Evolutionary conservation across 345 rosid genomes (phyloP).

Genomic region (Eucalyptus sp.): DNA sequence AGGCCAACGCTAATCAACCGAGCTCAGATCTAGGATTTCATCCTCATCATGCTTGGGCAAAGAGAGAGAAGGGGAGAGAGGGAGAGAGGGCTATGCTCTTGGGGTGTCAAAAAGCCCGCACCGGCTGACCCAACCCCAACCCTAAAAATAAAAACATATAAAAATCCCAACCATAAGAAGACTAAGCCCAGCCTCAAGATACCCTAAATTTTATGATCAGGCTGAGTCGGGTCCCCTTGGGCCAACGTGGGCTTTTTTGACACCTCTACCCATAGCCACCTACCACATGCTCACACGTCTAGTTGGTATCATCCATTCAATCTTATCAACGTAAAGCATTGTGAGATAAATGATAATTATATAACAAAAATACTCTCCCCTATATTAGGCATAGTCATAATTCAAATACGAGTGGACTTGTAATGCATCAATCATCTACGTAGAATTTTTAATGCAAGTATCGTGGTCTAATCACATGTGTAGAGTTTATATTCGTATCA

Average conservation of each 20-base stretch:
- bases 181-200: too few relatives aligned
- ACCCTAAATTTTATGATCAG: too few relatives aligned
- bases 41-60: too few relatives aligned
- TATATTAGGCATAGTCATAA: background rate
- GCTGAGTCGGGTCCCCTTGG: too few relatives aligned
- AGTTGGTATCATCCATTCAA: background rate
- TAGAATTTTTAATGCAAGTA: background rate
- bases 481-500: background rate
- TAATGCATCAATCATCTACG: background rate
- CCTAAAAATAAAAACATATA: too few relatives aligned
- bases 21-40: too few relatives aligned
- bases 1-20: too few relatives aligned
- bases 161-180: too few relatives aligned
- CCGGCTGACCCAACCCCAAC: rapidly evolving
- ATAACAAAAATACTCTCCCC: background rate
- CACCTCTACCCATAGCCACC: background rate
- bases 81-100: too few relatives aligned
- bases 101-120: too few relatives aligned
- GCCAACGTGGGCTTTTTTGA: too few relatives aligned
- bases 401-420: background rate
- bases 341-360: background rate
- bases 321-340: background rate
- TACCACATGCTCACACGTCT: background rate
- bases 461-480: background rate
- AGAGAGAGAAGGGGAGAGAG: too few relatives aligned